Evolutionary conservation across 2,329 filamentous ascomycete species (phyloP).

Genomic region (Rhynchosporium graminicola): DNA sequence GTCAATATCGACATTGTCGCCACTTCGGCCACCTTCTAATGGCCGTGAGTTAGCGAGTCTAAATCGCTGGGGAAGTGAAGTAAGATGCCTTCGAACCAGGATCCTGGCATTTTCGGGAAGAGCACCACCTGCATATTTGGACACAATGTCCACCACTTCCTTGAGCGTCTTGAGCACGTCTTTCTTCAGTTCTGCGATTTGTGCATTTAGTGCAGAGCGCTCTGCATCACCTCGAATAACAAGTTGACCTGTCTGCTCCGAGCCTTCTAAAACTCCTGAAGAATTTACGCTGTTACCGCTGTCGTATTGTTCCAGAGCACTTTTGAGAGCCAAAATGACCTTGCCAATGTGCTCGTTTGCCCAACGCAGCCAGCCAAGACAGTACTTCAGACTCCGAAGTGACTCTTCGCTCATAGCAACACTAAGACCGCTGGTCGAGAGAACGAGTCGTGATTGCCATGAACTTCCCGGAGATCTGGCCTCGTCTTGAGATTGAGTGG

Average conservation of each 20-base stretch:
- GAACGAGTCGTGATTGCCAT: constrained; percentile 86
- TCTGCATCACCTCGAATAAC: constrained; percentile 36
- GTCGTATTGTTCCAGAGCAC: constrained; percentile 80
- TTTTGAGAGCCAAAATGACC: constrained; percentile 72
- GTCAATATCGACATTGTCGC: constrained; percentile 47
- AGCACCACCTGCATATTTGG: constrained; percentile 86
- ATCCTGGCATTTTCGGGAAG: constrained; percentile 84
- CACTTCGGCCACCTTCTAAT: constrained; percentile 38
- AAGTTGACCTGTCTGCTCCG: constrained; percentile 28
- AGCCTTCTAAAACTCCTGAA: constrained; percentile 34
- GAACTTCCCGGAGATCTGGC: constrained; percentile 37
- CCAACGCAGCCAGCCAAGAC: constrained; percentile 75
- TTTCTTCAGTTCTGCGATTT: constrained; percentile 65
- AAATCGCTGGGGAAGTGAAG: constrained; percentile 82
- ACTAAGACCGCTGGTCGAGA: constrained; percentile 87
- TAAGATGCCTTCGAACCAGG: constrained; percentile 81
- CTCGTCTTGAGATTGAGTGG: constrained; percentile 39
- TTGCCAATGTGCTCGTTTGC: constrained; percentile 80
- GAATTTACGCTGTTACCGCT: constrained; percentile 40
- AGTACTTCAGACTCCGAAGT: constrained; percentile 80
- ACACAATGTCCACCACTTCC: constrained; percentile 80
- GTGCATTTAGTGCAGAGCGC: constrained; percentile 34
- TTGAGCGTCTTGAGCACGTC: constrained; percentile 80
- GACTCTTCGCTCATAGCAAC: constrained; percentile 91
- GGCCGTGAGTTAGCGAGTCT: constrained; percentile 63